Conservation (phyloP, 306 rosid genomes). For the Vigna hirtella region DNA sequence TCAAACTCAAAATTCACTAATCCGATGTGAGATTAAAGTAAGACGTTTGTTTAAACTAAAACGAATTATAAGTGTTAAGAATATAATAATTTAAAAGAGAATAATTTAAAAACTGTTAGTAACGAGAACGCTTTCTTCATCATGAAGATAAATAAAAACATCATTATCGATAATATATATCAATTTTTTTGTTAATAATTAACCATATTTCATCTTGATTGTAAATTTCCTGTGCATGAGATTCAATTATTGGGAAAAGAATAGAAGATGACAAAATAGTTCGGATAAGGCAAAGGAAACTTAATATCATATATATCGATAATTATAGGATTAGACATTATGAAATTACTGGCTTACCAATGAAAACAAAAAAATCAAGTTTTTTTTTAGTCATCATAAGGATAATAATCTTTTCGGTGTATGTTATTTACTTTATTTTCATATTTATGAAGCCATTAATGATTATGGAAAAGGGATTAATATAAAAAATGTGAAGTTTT, state of each 20-base stretch:
- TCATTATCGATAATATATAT: background rate
- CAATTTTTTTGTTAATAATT: too few species aligned
- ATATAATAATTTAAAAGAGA: too few species aligned
- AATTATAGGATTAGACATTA: background rate
- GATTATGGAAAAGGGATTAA: background rate
- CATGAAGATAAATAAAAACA: background rate
- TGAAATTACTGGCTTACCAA: background rate
- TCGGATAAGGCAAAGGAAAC: background rate
- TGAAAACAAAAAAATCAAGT: background rate
- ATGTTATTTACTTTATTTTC: background rate
- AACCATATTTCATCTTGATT: too few species aligned
- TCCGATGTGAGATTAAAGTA: too few species aligned
- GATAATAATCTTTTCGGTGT: background rate
- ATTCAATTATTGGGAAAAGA: too few species aligned
- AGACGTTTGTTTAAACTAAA: too few species aligned
- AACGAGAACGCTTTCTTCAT: background rate
- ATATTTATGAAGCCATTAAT: background rate
- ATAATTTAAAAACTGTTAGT: too few species aligned
- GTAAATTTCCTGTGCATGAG: too few species aligned
- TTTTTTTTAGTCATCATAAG: background rate
- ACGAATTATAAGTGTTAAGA: too few species aligned
- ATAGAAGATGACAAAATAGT: background rate
- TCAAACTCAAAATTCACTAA: too few species aligned
- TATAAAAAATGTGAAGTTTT: background rate
- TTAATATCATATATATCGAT: background rate